Evolutionary conservation across 192 early-diverging fungal species (phyloP), one percentile per base, ranked within the genome.

Genomic region (Coemansia sp.): DNA sequence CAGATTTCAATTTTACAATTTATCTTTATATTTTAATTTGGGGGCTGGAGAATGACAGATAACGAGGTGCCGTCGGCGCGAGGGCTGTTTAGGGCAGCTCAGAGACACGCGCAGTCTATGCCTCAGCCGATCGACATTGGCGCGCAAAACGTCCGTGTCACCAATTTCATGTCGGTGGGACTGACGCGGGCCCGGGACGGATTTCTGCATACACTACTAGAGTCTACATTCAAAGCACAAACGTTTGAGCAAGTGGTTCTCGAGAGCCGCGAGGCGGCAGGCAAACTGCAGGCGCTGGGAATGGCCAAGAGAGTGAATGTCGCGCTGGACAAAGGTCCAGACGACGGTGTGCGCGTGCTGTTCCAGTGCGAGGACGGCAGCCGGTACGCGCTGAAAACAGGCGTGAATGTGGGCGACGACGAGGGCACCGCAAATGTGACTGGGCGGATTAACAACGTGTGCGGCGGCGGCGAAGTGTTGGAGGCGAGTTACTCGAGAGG

Each of bases 381-480:
- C 29, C 82, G 94, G 47, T 79, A 94, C 29, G 88, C 80, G 72
- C 83, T 93, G 48, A 86, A 84, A 62, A 97, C 95, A 6, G 94
- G 94, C 17, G 93, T 94, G 5, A 93, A 94, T 52, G 85, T 97
- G 27, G 93, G 92, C 16, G 93, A 92, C 60, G 84, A 89, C 55
- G 94, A 96, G 73, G 96, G 93, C 31, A 91, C 82, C 29, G 87
- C 90, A 69, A 90, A 85, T 58, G 82, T 88, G 7, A 86, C 92
- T 0, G 74, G 89, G 29, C 86, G 84, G 29, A 52, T 98, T 23
- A 84, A 89, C 57, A 98, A 98, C 63, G 84, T 89, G 2, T 92
- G 94, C 77, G 97, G 97, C 19, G 91, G 87, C 21, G 97, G 87
- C 23, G 97, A 98, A 75, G 82, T 84, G 17, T 61, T 95, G 6